A percentile compares a stretch with the other conserved stretches of the same genome.
Evolutionary conservation across 148 eudicot genomes (phyloP).

Genomic region (Cornus suecica): DNA sequence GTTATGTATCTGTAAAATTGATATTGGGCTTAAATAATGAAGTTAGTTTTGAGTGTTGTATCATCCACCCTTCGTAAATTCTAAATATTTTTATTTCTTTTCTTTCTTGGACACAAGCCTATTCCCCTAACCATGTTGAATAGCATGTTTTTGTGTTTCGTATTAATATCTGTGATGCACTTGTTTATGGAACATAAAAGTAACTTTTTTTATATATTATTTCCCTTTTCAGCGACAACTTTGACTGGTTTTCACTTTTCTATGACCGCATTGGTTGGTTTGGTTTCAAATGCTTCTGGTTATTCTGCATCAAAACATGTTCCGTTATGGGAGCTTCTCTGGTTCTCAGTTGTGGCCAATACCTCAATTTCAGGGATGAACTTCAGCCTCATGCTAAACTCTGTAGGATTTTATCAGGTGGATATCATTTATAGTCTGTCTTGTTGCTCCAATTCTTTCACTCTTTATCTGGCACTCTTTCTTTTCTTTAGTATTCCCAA

Average conservation of each 20-base stretch:
- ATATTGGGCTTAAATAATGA: too few relatives aligned
- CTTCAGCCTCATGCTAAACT: conserved; percentile 86
- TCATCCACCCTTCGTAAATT: too few relatives aligned
- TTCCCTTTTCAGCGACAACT: conserved; percentile 60
- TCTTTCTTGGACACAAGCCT: too few relatives aligned
- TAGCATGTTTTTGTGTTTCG: too few relatives aligned
- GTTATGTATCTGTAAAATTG: too few relatives aligned
- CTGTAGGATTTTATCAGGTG: conserved; percentile 93
- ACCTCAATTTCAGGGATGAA: conserved; percentile 87
- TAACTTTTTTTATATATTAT: too few relatives aligned
- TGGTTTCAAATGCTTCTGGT: conserved; percentile 73
- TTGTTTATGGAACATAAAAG: too few relatives aligned
- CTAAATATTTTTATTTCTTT: too few relatives aligned
- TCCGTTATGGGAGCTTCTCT: conserved; percentile 78
- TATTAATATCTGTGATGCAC: too few relatives aligned
- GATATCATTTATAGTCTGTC: background rate
- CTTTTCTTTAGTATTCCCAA: background rate
- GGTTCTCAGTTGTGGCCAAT: conserved; percentile 84
- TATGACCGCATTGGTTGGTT: conserved; percentile 76
- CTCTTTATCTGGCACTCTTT: too few relatives aligned
- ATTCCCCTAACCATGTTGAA: too few relatives aligned
- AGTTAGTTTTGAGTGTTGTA: too few relatives aligned
- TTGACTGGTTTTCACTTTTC: conserved; percentile 84
- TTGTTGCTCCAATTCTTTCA: background rate
- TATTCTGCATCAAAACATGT: conserved; percentile 70